Conservation (phyloP, 169 alveolate species). For the Plasmodium coatneyi region DNA sequence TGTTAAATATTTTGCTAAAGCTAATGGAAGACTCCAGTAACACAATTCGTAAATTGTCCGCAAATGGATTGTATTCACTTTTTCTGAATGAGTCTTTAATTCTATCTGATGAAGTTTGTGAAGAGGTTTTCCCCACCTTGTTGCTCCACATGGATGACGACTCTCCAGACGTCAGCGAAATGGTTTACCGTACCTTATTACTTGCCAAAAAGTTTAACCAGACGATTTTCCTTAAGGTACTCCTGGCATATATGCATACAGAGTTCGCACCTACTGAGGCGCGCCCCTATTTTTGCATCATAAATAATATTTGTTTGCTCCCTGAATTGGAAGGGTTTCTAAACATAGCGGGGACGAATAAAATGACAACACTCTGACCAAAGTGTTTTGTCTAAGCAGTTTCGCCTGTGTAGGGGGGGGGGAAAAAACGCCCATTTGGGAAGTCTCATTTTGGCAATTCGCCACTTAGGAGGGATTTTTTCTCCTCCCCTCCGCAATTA, state of each 20-base stretch:
- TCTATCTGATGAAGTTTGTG: conserved; percentile 21
- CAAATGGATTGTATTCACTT: conserved; percentile 30
- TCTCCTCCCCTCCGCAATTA: background rate
- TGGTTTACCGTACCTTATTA: conserved; percentile 3
- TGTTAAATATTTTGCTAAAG: conserved; percentile 22
- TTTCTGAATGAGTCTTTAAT: conserved; percentile 41
- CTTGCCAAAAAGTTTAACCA: conserved; percentile 17
- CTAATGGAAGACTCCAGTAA: conserved; percentile 49
- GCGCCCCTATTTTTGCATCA: background rate
- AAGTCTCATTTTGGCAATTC: background rate
- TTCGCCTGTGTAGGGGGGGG: background rate
- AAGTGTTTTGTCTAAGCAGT: background rate
- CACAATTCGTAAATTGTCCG: conserved; percentile 27
- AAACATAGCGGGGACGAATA: background rate
- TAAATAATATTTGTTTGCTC: background rate
- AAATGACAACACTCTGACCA: background rate
- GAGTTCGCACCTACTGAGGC: background rate
- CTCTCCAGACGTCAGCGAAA: conserved; percentile 19
- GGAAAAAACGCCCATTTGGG: background rate
- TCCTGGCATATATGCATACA: background rate
- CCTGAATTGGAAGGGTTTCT: background rate
- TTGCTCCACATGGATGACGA: conserved; percentile 70
- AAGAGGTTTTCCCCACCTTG: conserved; percentile 23
- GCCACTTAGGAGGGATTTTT: background rate
- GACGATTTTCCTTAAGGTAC: conserved; percentile 19